Percentiles rank a stretch among this genome's conserved stretches.
These are phyloP conservation scores for Ceratonia siliqua DNA, from an alignment of 306 rosid genomes.

Conservation along the genomic window DNA sequence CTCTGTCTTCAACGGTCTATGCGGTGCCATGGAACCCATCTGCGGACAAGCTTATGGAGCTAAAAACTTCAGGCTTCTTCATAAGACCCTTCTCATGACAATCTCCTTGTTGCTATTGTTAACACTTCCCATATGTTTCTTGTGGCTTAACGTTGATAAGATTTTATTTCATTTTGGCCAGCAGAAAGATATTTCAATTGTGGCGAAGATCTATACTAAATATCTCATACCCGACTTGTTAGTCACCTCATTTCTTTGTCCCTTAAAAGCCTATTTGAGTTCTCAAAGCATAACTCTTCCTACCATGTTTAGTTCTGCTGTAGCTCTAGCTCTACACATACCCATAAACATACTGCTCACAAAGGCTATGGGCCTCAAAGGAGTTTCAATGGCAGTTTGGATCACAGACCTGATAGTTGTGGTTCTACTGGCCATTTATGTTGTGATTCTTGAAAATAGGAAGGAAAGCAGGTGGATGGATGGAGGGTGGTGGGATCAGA, in stretches of 20 bases:
- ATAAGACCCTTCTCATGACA: slow-evolving; percentile 79
- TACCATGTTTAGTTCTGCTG: slow-evolving; percentile 67
- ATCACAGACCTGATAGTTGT: slow-evolving; percentile 65
- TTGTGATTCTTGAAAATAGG: slow-evolving; percentile 39
- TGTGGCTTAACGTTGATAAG: slow-evolving; percentile 83
- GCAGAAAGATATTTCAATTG: slow-evolving; percentile 55
- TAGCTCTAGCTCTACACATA: slow-evolving; percentile 67
- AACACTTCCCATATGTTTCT: slow-evolving; percentile 66
- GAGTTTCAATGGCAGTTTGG: slow-evolving; percentile 85
- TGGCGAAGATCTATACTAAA: slow-evolving; percentile 53
- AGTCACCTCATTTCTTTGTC: slow-evolving; percentile 69
- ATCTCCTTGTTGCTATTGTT: slow-evolving; percentile 49
- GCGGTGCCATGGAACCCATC: slow-evolving; percentile 87
- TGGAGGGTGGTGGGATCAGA: slow-evolving; percentile 82
- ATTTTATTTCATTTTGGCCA: slow-evolving; percentile 77
- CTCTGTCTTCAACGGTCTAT: slow-evolving; percentile 80
- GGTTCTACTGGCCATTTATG: slow-evolving; percentile 59
- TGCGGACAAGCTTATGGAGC: slow-evolving; percentile 97
- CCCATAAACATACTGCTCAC: slow-evolving; percentile 68
- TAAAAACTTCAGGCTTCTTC: slow-evolving; percentile 72
- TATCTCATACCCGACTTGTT: slow-evolving; percentile 78
- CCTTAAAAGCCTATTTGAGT: slow-evolving; percentile 76
- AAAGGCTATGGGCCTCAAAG: slow-evolving; percentile 66
- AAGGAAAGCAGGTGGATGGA: slow-evolving; percentile 52
- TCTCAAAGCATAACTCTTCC: slow-evolving; percentile 74